Percentiles rank a stretch among this genome's conserved stretches.
phyloP scores from a whole-genome alignment of 805 yeast species.

The Wickerhamomyces canadensis region DNA sequence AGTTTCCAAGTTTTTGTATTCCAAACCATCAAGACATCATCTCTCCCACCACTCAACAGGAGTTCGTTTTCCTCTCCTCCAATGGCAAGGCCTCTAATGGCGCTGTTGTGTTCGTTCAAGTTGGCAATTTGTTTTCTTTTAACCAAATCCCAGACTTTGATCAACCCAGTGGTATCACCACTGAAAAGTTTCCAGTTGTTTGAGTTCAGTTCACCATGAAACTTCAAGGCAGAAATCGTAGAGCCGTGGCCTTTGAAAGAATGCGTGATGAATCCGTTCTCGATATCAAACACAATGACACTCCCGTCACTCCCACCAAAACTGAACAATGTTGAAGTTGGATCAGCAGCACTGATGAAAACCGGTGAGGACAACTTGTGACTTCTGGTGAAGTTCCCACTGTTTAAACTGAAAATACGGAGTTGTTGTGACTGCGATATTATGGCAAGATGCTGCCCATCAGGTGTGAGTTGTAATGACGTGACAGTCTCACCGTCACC shows the following conservation, averaged over 20 bases:
- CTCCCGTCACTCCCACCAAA: constrained; percentile 95
- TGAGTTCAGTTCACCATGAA: constrained; percentile 68
- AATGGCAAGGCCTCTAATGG: constrained; percentile 82
- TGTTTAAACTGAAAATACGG: constrained; percentile 44
- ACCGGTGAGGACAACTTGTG: constrained; percentile 74
- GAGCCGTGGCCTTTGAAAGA: constrained; percentile 91
- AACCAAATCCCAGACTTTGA: constrained; percentile 59
- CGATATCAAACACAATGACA: constrained; percentile 87
- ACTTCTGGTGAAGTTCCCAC: constrained; percentile 37
- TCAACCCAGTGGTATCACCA: constrained; percentile 54
- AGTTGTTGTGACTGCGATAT: constrained; percentile 83
- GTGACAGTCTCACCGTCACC: constrained; percentile 87
- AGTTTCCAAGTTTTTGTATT: constrained; percentile 49
- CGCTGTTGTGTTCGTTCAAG: constrained; percentile 70
- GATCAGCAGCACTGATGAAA: constrained; percentile 69
- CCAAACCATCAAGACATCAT: constrained; percentile 64
- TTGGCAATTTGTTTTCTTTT: constrained; percentile 64
- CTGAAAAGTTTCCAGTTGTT: constrained; percentile 74
- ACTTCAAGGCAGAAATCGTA: constrained; percentile 68
- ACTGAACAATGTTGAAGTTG: constrained; percentile 80
- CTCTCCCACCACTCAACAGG: constrained; percentile 85
- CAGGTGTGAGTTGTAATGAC: constrained; percentile 69
- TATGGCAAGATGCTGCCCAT: constrained; percentile 62
- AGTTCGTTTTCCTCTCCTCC: constrained; percentile 40
- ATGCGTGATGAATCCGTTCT: constrained; percentile 83